phyloP scores from a whole-genome alignment of 2,329 filamentous ascomycete genomes.

The Teratosphaeria destructans region DNA sequence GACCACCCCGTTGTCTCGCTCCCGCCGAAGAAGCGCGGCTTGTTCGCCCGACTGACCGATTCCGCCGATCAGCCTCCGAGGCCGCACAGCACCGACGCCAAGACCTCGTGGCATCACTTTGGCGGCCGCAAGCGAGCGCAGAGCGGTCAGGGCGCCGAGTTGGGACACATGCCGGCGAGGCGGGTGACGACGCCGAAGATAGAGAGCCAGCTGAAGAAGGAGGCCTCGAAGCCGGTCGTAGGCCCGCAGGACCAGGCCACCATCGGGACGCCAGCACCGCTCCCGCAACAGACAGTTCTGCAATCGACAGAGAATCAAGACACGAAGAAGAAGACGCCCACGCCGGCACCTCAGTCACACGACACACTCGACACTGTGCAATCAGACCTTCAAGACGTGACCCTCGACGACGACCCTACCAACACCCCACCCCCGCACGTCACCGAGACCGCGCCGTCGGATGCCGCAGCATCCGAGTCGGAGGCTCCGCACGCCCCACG shows the following conservation, averaged over 20 bases:
- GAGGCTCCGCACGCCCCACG: conserved; percentile 5
- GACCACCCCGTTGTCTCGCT: conserved; percentile 51
- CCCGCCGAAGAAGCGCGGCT: conserved; percentile 58
- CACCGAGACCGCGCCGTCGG: not conserved
- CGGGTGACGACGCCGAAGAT: conserved; percentile 12
- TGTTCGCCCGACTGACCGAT: conserved; percentile 43
- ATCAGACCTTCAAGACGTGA: not conserved
- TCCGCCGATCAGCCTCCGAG: conserved; percentile 7
- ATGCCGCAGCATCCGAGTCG: not conserved
- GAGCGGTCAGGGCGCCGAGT: conserved; percentile 59
- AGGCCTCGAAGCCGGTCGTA: not conserved
- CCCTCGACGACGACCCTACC: not conserved
- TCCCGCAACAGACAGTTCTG: not conserved
- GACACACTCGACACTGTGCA: not conserved
- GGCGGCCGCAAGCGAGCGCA: conserved; percentile 62
- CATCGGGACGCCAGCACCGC: not conserved
- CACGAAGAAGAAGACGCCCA: not conserved
- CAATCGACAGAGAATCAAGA: not conserved
- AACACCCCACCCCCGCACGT: not conserved
- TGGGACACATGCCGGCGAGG: conserved; percentile 47
- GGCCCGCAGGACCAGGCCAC: not conserved
- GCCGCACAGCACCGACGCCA: conserved; percentile 10
- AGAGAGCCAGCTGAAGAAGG: conserved; percentile 13
- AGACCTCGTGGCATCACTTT: conserved; percentile 43
- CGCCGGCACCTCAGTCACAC: not conserved